Evolutionary conservation across 208 protist species (phyloP).

Genomic region (Leishmania guyanensis): DNA sequence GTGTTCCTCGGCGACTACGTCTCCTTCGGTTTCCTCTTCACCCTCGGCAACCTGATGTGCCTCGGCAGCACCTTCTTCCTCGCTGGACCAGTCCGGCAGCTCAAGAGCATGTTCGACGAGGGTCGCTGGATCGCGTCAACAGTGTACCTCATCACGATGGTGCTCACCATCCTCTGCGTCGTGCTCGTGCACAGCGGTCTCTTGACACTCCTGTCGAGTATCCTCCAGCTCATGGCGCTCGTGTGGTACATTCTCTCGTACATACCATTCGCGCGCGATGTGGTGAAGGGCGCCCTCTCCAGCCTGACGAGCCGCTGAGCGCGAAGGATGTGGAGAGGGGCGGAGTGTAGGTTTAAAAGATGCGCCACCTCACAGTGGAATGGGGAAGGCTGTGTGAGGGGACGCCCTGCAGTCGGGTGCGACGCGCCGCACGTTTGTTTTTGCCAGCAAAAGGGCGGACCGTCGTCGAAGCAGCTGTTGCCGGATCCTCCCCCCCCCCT

Average conservation of each 20-base stretch:
- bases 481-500: neutral
- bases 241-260: slow-evolving; percentile 91
- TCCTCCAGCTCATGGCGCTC: slow-evolving; percentile 76
- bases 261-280: slow-evolving; percentile 77
- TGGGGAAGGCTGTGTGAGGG: neutral
- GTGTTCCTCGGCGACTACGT: slow-evolving; percentile 66
- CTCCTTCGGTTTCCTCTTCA: slow-evolving; percentile 80
- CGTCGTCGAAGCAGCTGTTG: neutral
- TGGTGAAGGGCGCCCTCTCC: slow-evolving; percentile 43
- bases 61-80: slow-evolving; percentile 81
- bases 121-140: slow-evolving; percentile 73
- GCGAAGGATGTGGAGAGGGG: neutral
- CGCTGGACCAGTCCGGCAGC: slow-evolving; percentile 67
- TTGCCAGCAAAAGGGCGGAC: neutral
- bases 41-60: slow-evolving; percentile 58
- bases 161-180: slow-evolving; percentile 71
- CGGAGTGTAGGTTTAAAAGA: no score
- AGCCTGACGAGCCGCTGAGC: slow-evolving; percentile 5
- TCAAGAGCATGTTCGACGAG: slow-evolving; percentile 85
- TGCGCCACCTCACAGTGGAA: neutral
- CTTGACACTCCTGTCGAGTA: slow-evolving; percentile 56
- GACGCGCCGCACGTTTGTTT: neutral
- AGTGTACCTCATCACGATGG: slow-evolving; percentile 74
- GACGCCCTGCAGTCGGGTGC: neutral
- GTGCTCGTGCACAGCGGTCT: slow-evolving; percentile 60